These are phyloP conservation scores for Geotrichum citri-aurantii DNA, from an alignment of 1,139 yeast genomes.

Conservation along the genomic window DNA sequence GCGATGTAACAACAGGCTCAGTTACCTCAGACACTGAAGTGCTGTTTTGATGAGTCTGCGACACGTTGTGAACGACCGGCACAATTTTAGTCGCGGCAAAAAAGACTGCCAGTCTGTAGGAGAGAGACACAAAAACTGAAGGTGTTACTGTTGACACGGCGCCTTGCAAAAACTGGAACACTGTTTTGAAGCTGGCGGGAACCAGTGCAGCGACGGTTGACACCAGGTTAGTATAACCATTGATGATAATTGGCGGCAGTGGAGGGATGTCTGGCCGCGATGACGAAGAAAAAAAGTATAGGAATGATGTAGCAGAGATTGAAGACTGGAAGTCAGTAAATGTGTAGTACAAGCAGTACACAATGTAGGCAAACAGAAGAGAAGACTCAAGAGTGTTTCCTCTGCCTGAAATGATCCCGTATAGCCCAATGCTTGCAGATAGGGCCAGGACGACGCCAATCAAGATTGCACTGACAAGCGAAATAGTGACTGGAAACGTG, in stretches of 20 bases:
- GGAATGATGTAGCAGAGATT: constrained; percentile 23
- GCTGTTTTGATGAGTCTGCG: constrained; percentile 11
- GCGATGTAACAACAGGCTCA: neutral
- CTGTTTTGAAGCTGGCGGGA: constrained; percentile 49
- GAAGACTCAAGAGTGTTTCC: constrained; percentile 91
- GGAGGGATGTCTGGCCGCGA: constrained; percentile 30
- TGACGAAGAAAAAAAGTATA: constrained; percentile 26
- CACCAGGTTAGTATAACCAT: constrained; percentile 39
- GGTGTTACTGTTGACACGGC: constrained; percentile 75
- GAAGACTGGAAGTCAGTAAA: constrained; percentile 63
- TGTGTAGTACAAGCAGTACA: constrained; percentile 84
- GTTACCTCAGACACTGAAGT: neutral
- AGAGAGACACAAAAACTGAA: constrained; percentile 72
- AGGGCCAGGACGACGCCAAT: constrained; percentile 80
- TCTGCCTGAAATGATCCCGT: constrained; percentile 74
- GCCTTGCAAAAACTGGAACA: constrained; percentile 61
- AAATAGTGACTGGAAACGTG: constrained; percentile 60
- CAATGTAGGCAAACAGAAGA: constrained; percentile 80
- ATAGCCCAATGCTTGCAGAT: constrained; percentile 68
- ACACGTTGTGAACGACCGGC: constrained; percentile 42
- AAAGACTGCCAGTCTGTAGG: constrained; percentile 79
- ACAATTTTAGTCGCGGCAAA: constrained; percentile 92
- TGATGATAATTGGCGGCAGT: constrained; percentile 37
- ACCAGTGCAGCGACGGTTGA: constrained; percentile 42
- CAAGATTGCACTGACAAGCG: constrained; percentile 70